Conservation (phyloP, 768 basidiomycete species). For the Obba rivulosa region DNA sequence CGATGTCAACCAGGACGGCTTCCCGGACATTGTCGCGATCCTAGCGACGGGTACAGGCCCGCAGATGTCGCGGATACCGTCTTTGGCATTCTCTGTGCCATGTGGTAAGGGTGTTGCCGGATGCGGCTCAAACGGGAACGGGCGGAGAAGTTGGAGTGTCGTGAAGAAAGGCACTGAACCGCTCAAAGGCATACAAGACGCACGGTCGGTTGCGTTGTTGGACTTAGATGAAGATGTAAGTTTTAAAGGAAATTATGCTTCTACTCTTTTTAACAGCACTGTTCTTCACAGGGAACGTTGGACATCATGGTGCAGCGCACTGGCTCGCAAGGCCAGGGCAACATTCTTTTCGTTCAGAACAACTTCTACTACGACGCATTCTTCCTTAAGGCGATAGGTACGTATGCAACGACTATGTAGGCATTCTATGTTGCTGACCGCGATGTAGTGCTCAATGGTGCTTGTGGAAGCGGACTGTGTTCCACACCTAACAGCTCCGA, state of each 20-base stretch:
- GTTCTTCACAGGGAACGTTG: conserved; percentile 60
- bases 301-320: conserved; percentile 91
- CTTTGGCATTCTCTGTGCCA: conserved; percentile 57
- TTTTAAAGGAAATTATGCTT: conserved; percentile 13
- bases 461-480: conserved; percentile 82
- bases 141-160: conserved; percentile 61
- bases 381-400: conserved; percentile 95
- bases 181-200: conserved; percentile 70
- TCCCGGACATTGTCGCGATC: conserved; percentile 77
- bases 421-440: conserved; percentile 1
- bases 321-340: conserved; percentile 58
- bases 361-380: conserved; percentile 99
- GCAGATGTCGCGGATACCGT: conserved; percentile 42
- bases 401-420: conserved; percentile 18
- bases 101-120: conserved; percentile 52
- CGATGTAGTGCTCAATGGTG: conserved; percentile 79
- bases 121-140: conserved; percentile 44
- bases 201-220: conserved; percentile 69
- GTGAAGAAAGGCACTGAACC: conserved; percentile 53
- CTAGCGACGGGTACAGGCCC: conserved; percentile 38
- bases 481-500: conserved; percentile 51
- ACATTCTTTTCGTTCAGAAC: conserved; percentile 83
- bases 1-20: conserved; percentile 91
- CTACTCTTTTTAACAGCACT: background rate
- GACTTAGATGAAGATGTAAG: conserved; percentile 96